Evolutionary conservation across 1,139 yeast species (phyloP), one percentile per base, ranked within the genome.

Genomic region (Pichia sp.): DNA sequence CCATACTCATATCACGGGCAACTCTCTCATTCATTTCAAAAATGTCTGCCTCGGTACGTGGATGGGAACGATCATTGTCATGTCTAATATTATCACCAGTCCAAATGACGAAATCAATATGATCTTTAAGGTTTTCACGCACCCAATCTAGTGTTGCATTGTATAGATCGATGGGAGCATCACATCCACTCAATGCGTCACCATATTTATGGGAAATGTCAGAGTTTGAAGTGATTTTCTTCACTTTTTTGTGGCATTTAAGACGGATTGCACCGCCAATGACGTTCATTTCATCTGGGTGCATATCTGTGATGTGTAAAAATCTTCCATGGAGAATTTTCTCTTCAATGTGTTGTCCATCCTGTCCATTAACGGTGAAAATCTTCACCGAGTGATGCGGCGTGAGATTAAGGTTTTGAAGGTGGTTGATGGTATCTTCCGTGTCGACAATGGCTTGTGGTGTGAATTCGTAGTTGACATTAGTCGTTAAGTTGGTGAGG

Each of bases 51-150:
- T 82, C 91, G 2, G 84, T 74, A 60, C 94, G 71, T 3, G 94
- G 94, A 51, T 60, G 60, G 27, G 59, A 55, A 52, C 93, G 65
- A 58, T 85, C 95, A 51, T 80, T 81, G 56, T 85, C 95, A 55
- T 85, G 95, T 38, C 95, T 68, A 30, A 83, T 75, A 50, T 84
- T 85, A 59, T 85, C 95, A 23, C 95, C 95, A 0, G 94, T 84
- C 95, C 95, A 85, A 14, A 85, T 71, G 22, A 85, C 78, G 55
- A 85, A 85, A 56, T 85, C 95, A 33, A 85, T 77, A 46, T 83
- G 77, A 53, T 82, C 93, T 42, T 68, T 72, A 38, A 83, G 56
- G 47, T 83, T 76, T 8, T 66, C 63, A 21, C 64, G 58, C 2
- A 84, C 62, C 93, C 93, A 85, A 29, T 66, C 55, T 38, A 85